A percentile compares a stretch with the other conserved stretches of the same genome.
These are phyloP conservation scores for Penicillium fuscoglaucum DNA, from an alignment of 2,329 filamentous ascomycete genomes.

Conservation along the genomic window DNA sequence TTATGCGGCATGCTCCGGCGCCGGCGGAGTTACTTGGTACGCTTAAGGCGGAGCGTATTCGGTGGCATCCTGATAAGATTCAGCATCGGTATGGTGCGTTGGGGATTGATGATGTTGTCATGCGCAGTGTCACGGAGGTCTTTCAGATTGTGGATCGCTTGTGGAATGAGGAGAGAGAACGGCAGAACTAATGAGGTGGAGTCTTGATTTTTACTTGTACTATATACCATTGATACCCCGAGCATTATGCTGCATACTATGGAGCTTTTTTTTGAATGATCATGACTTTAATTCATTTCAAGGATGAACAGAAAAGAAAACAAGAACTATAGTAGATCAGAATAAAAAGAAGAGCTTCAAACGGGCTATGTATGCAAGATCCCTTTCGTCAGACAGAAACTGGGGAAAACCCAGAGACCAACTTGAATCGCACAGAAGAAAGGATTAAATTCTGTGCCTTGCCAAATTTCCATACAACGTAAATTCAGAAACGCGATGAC, in stretches of 20 bases:
- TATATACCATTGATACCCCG: slow-evolving; percentile 14
- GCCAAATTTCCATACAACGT: slow-evolving; percentile 4
- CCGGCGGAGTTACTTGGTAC: slow-evolving; percentile 46
- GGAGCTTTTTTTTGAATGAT: slow-evolving; percentile 11
- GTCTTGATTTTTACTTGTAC: slow-evolving; percentile 6
- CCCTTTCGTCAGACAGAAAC: slow-evolving; percentile 16
- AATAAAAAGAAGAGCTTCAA: slow-evolving; percentile 16
- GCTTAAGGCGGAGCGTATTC: slow-evolving; percentile 80
- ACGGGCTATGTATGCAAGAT: slow-evolving; percentile 27
- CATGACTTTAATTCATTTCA: slow-evolving; percentile 27
- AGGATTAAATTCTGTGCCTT: slow-evolving; percentile 9
- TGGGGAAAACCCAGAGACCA: slow-evolving; percentile 23
- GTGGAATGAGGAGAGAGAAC: slow-evolving; percentile 64
- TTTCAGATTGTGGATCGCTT: slow-evolving; percentile 87
- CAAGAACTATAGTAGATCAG: slow-evolving; percentile 13
- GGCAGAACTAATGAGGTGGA: slow-evolving; percentile 11
- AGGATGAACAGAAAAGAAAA: slow-evolving; percentile 10
- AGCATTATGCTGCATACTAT: slow-evolving; percentile 1
- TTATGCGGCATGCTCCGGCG: slow-evolving; percentile 61
- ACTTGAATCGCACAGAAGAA: slow-evolving; percentile 16
- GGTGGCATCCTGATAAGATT: slow-evolving; percentile 98
- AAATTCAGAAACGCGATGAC: slow-evolving; percentile 39
- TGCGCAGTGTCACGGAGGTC: slow-evolving; percentile 80
- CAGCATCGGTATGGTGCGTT: slow-evolving; percentile 79
- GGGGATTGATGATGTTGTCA: slow-evolving; percentile 67